Conservation (phyloP, 176 grass and related monocot genomes). For the Panicum miliaceum region DNA sequence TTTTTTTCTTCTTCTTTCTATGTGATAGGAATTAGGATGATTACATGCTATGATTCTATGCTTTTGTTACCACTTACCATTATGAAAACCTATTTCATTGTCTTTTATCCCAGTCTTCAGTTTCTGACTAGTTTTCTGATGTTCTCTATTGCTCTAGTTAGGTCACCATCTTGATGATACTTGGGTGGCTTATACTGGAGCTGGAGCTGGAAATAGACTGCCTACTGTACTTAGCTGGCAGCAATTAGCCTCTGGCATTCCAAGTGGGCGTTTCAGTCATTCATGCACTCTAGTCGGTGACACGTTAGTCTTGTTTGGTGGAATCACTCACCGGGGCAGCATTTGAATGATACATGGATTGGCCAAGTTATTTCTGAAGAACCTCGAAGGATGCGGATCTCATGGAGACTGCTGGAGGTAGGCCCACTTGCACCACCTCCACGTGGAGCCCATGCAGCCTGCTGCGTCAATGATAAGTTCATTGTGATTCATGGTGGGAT, state of each 20-base stretch:
- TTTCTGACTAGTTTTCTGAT: constrained; percentile 43
- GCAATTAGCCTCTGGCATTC: constrained; percentile 75
- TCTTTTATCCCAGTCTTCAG: constrained; percentile 1
- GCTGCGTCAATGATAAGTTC: constrained; percentile 66
- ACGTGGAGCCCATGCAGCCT: constrained; percentile 91
- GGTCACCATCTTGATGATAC: constrained; percentile 96
- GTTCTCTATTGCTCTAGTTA: constrained; percentile 62
- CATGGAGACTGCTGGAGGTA: constrained; percentile 78
- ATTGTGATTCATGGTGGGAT: constrained; percentile 89
- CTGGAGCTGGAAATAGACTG: constrained; percentile 61
- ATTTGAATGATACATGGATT: constrained; percentile 89
- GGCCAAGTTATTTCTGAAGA: constrained; percentile 66
- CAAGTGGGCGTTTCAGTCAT: constrained; percentile 91
- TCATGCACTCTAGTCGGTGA: constrained; percentile 67
- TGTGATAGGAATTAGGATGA: constrained; percentile 16
- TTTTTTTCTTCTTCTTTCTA: neutral
- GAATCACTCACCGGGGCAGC: constrained; percentile 82
- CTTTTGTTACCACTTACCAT: constrained; percentile 31
- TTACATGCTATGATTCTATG: constrained; percentile 24
- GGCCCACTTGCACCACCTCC: constrained; percentile 60
- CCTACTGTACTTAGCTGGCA: constrained; percentile 64
- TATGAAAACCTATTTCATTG: constrained; percentile 3
- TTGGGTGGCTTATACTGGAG: constrained; percentile 89
- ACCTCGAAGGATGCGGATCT: constrained; percentile 53
- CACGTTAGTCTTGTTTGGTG: constrained; percentile 80